These are phyloP conservation scores for Dictyostelium firmibasis DNA, from an alignment of 78 protist species.

Conservation along the genomic window DNA sequence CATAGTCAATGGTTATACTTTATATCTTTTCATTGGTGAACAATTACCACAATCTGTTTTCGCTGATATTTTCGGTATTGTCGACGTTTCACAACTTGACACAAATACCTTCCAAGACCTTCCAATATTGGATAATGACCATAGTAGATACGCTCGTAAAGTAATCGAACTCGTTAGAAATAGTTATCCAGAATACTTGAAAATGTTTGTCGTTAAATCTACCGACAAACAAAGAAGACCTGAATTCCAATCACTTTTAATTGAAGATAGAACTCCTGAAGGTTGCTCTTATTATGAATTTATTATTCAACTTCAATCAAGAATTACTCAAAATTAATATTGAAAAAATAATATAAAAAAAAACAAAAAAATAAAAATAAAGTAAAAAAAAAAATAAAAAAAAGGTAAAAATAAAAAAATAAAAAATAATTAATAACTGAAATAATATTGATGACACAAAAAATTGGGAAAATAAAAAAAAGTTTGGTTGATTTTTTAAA, in stretches of 20 bases:
- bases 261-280: constrained; percentile 73
- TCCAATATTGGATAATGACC: constrained; percentile 35
- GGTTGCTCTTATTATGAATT: constrained; percentile 79
- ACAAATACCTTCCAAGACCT: constrained; percentile 36
- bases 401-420: no score
- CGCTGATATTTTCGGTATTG: constrained; percentile 32
- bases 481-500: no score
- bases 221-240: constrained; percentile 4
- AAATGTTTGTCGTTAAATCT: not conserved
- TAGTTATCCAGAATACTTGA: constrained; percentile 1
- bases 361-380: not conserved
- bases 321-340: constrained; percentile 37
- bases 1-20: constrained; percentile 44
- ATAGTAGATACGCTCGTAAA: constrained; percentile 37
- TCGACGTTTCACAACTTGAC: constrained; percentile 4
- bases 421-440: no score
- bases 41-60: not conserved
- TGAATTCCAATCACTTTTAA: constrained; percentile 31
- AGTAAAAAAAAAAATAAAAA: not conserved
- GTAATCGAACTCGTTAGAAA: constrained; percentile 15
- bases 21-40: constrained; percentile 62
- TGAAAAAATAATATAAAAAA: not conserved
- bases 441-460: no score
- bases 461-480: no score
- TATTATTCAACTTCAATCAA: constrained; percentile 60